Base-by-base conservation (phyloP, 2,329 filamentous ascomycete species). In the Escovopsis sp. region DNA sequence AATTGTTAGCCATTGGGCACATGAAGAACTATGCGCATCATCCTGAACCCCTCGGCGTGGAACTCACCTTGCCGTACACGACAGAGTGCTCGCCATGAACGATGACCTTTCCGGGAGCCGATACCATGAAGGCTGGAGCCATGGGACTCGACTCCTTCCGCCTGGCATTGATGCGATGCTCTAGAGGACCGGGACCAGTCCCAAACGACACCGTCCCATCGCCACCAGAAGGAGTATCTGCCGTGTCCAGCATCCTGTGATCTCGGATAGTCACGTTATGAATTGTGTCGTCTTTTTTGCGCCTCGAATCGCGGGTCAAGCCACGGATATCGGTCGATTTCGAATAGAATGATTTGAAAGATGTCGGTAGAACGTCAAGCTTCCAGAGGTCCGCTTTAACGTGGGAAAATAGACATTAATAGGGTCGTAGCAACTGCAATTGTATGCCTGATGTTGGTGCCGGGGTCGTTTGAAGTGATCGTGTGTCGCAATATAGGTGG, bases 71-170 rank as follows among this genome's bases (percentile, higher is more conserved):
- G 57, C 88, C 88, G 57, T 98, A 79, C 15, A 98, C 91, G n/a
- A 96, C 91, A 2, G 91, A 84, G 66, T 98, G 91, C 62, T 98
- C 91, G 50, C 91, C 91, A 64, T 89, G 96, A 41, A 96, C 85
- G 59, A 98, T 98, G 57, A 95, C 91, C 61, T 98, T 98, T 48
- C 89, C 93, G 0, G 91, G 91, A 2, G 93, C 89, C 13, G 91
- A 96, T 43, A 96, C 88, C 84, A 98, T 94, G 59, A 98, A 98
- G 46, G 88, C 70, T 35, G 89, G 88, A 64, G 91, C 76, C 76
- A 81, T 76, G 4, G 76, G 76, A 43, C 65, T 75, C 10, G 76
- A 80, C 46, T 68, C 63, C 51, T 75, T 79, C 57, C 76, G 72
- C 39, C 64, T 59, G 53, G 65, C 56, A 50, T 52, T 69, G 45